A percentile compares a stretch with the other conserved stretches of the same genome.
Evolutionary conservation across 352 stramenopile species (phyloP).

Genomic region (Globisporangium polare): DNA sequence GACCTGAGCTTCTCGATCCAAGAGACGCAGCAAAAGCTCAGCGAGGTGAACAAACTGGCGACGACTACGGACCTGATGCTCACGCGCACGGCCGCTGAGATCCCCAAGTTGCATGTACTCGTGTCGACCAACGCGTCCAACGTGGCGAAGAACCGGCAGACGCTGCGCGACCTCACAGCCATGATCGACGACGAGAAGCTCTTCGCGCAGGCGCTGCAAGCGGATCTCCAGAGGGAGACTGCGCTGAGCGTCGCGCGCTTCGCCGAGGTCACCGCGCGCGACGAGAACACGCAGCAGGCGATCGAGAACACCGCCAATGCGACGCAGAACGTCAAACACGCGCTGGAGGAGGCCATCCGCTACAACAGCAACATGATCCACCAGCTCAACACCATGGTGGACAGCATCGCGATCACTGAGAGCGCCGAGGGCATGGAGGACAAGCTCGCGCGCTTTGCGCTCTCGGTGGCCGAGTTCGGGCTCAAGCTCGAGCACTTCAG

Average conservation of each 20-base stretch:
- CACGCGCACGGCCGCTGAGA: conserved; percentile 35
- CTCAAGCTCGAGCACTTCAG: conserved; percentile 59
- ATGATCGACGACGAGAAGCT: conserved; percentile 33
- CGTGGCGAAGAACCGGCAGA: conserved; percentile 42
- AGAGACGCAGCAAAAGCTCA: conserved; percentile 45
- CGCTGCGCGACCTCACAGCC: conserved; percentile 27
- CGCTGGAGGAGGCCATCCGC: conserved; percentile 36
- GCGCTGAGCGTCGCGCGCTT: conserved; percentile 21
- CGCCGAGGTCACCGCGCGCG: conserved; percentile 20
- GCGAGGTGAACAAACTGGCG: conserved; percentile 38
- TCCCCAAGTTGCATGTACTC: conserved; percentile 46
- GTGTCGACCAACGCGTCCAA: conserved; percentile 32
- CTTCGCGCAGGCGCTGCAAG: conserved; percentile 20
- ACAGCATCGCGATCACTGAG: conserved; percentile 55
- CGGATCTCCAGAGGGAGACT: conserved; percentile 30
- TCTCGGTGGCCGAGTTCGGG: conserved; percentile 38
- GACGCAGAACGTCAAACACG: conserved; percentile 24
- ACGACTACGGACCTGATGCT: conserved; percentile 39
- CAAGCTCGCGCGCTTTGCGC: conserved; percentile 44
- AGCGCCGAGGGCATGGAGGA: conserved; percentile 54
- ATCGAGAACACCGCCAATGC: conserved; percentile 23
- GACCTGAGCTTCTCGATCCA: conserved; percentile 40
- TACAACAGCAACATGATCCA: conserved; percentile 62
- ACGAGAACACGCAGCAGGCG: conserved; percentile 26
- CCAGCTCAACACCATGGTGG: conserved; percentile 64